Percentiles rank a stretch among this genome's conserved stretches.
Evolutionary conservation across 306 rosid species (phyloP).

Genomic region (Hylodesmum podocarpum): DNA sequence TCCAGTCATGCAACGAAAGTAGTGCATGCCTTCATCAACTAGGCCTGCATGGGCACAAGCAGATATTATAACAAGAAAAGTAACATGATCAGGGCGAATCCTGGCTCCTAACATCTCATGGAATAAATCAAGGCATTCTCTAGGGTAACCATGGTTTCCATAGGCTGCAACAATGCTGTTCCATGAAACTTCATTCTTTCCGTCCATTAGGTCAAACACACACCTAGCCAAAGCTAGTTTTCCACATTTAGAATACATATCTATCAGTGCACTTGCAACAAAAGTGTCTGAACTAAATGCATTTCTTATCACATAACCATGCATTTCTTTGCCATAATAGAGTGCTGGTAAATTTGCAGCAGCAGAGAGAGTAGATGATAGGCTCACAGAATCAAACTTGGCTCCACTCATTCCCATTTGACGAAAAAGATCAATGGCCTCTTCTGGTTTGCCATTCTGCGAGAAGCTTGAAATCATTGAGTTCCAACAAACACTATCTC

Average conservation of each 20-base stretch:
- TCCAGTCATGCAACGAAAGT: constrained; percentile 64
- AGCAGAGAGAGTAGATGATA: constrained; percentile 71
- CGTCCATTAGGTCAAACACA: constrained; percentile 63
- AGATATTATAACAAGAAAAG: constrained; percentile 76
- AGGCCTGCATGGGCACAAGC: constrained; percentile 83
- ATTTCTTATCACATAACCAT: constrained; percentile 57
- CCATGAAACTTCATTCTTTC: constrained; percentile 84
- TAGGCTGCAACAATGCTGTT: constrained; percentile 77
- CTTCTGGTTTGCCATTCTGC: constrained; percentile 69
- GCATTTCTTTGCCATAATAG: constrained; percentile 69
- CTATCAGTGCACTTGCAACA: constrained; percentile 66
- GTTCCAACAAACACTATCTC: constrained; percentile 84
- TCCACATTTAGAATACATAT: constrained; percentile 90
- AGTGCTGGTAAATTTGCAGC: constrained; percentile 67
- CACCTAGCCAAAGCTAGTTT: constrained; percentile 49
- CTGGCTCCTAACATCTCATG: constrained; percentile 57
- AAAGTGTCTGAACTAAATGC: constrained; percentile 51
- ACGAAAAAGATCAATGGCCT: constrained; percentile 62
- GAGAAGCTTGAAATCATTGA: constrained; percentile 71
- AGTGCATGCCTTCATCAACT: constrained; percentile 58
- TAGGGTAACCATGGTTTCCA: constrained; percentile 64
- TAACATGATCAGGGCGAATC: constrained; percentile 73
- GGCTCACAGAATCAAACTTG: constrained; percentile 61
- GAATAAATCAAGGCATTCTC: constrained; percentile 59
- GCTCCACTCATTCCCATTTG: constrained; percentile 64